Evolutionary conservation across 805 yeast genomes (phyloP), one percentile per base, ranked within the genome.

Genomic region (Wickerhamomyces bovis): DNA sequence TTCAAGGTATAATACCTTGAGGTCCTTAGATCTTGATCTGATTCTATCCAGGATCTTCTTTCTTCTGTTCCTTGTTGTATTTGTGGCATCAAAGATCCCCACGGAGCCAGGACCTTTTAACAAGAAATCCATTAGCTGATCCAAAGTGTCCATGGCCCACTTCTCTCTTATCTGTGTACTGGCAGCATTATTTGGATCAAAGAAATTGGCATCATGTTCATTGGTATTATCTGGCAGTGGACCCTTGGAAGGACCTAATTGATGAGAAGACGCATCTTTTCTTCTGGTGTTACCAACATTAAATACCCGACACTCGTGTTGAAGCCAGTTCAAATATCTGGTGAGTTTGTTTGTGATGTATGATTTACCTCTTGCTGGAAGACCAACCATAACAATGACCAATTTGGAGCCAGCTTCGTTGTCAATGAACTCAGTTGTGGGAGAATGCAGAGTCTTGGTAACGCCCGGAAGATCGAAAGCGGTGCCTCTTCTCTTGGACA

Each of bases 101-200:
- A 92, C 97, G 6, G 90, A 81, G 2, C 98, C 98, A 28, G 82
- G 79, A 0, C 89, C 95, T 13, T 78, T 74, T 42, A 89, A 63
- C 5, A 94, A 76, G 65, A 87, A 90, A 55, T 90, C 92, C 31
- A 92, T 69, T 46, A 92, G 67, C 57, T 84, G 85, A 50, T 89
- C 92, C 47, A 92, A 69, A 0, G 99, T 92, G 53, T 92, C 96
- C 80, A 85, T 82, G 0, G 99, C 99, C 98, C 98, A 94, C 63
- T 85, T 78, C 59, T 92, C 97, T 50, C 98, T 77, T 40, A 89
- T 69, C 28, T 73, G 70, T 4, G 78, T 78, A 16, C 84, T 79
- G 13, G 77, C 69, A 38, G 71, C 66, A 63, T 94, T 89, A 45
- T 78, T 81, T 0, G 98, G 97, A 30, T 83, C 77, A 67, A 92